Base-by-base conservation (phyloP, 1,284 basidiomycete species). In the Cutaneotrichosporon cyanovorans region DNA sequence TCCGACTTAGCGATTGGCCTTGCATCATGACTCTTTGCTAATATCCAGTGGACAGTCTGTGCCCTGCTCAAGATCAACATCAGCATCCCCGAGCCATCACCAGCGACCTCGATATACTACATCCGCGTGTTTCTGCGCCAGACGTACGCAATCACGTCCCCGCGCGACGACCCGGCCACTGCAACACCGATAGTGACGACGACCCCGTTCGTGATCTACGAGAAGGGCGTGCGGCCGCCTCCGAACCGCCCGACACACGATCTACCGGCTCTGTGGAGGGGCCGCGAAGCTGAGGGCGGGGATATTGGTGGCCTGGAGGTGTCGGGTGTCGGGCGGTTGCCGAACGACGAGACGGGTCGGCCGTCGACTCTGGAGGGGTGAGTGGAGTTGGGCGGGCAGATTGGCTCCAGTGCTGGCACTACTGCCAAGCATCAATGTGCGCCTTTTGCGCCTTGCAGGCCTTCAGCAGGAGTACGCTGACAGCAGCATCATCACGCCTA, bases 21-120 rank as follows among this genome's bases (percentile, higher is more conserved):
- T 38, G 7, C 6, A 18, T 34, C 33, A 34, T 8, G 16, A n/a
- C 44, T 30, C 48, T n/a, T n/a, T n/a, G n/a, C n/a, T n/a, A n/a
- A n/a, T n/a, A n/a, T n/a, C n/a, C n/a, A 66, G 61, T 66, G 61
- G 55, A 60, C 63, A 0, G 61, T 66, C 10, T 59, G 63, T 25
- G 57, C 58, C 2, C 50, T 60, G 23, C 47, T 68, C 16, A 45
- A 50, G 16, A 54, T 55, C 5, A 39, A 40, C 9, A 28, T 65
- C 10, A 42, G 37, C 18, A 37, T 55, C 14, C 51, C 58, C 18
- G 42, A 40, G 12, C 61, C 62, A 0, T 37, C 48, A 8, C 59
- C 62, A 12, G 42, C 33, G 12, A 46, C 49, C 5, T 62, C 61
- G 5, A 51, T 67, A 46, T 65, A 58, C 42, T 61, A 59, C 32